Conservation (phyloP, 768 basidiomycete species). For the Phaeotremella skinneri region DNA sequence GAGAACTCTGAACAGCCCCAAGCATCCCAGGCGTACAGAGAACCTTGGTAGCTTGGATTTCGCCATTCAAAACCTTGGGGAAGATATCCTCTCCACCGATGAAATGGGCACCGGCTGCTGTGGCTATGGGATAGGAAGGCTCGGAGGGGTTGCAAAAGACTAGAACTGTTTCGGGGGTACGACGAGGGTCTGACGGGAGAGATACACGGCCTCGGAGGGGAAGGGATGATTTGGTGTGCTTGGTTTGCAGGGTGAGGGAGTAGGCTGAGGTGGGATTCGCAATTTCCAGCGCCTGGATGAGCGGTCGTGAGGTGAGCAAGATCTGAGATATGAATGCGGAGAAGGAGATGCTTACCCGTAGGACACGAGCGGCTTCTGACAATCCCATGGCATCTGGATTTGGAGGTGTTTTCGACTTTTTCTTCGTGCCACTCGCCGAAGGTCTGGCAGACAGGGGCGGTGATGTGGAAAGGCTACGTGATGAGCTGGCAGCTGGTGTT, state of each 20-base stretch:
- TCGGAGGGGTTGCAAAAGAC: conserved; percentile 92
- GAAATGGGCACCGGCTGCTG: conserved; percentile 79
- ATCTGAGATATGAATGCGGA: background rate
- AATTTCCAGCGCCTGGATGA: conserved; percentile 73
- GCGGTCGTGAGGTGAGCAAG: background rate
- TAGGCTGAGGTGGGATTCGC: conserved; percentile 71
- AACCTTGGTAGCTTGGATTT: conserved; percentile 75
- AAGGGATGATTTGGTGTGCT: conserved; percentile 70
- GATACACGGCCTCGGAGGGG: conserved; percentile 87
- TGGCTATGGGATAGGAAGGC: conserved; percentile 59
- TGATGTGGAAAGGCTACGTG: conserved; percentile 1
- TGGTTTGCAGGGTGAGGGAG: conserved; percentile 76
- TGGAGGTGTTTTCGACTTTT: conserved; percentile 28
- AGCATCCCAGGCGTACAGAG: conserved; percentile 78
- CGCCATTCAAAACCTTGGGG: conserved; percentile 71
- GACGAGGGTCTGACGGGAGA: conserved; percentile 67
- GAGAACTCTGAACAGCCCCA: conserved; percentile 68
- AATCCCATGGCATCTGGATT: conserved; percentile 49
- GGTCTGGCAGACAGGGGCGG: conserved; percentile 6
- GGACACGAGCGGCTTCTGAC: conserved; percentile 44
- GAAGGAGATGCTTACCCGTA: conserved; percentile 42
- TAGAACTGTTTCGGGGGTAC: conserved; percentile 74
- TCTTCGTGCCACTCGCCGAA: background rate
- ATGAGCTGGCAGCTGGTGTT: background rate
- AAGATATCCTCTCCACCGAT: conserved; percentile 88